Base-by-base conservation (phyloP, 2,329 filamentous ascomycete species). In the Microsporum audouinii region DNA sequence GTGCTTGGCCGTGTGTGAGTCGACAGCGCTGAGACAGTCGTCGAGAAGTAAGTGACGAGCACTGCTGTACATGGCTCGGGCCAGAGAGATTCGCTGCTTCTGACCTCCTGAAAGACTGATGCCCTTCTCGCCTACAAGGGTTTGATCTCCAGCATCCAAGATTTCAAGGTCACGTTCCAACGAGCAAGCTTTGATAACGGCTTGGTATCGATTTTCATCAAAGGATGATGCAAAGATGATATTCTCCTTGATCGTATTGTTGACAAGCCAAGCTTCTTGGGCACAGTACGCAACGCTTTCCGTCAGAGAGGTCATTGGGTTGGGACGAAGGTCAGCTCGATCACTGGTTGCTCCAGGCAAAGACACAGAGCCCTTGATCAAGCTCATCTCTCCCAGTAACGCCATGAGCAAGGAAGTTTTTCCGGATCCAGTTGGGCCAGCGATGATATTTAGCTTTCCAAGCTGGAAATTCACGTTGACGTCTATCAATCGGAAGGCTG, bases 391-490 rank as follows among this genome's bases (percentile, higher is more conserved):
- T 63, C 94, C 94, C 1, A 99, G 82, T 31, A 99, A 79, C 33
- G 91, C 94, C 92, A 99, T 96, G 23, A 99, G 80, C 69, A 99
- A 78, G 0, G 92, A 97, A 0, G 92, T 96, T 79, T 99, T 99
- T 66, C 94, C 94, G 59, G 88, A 94, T 12, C 94, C 94, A 2
- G 94, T 99, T 1, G 92, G 88, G 0, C 94, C 94, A 43, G 91
- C 88, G 68, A 99, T 88, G 57, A 99, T 86, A 70, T 96, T 99
- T 63, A 99, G 82, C 68, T 91, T 85, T 62, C 90, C 91, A 61
- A 95, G 83, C 61, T 84, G 80, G 75, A 99, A 99, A 63, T 88
- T 84, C 60, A 97, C 74, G 66, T 95, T 79, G 57, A 99, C 72
- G 69, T 96, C 86, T 67, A 96, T 85, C 57, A 99, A 82, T 29